phyloP scores from a whole-genome alignment of 805 yeast genomes.

The Starmerella apicola region DNA sequence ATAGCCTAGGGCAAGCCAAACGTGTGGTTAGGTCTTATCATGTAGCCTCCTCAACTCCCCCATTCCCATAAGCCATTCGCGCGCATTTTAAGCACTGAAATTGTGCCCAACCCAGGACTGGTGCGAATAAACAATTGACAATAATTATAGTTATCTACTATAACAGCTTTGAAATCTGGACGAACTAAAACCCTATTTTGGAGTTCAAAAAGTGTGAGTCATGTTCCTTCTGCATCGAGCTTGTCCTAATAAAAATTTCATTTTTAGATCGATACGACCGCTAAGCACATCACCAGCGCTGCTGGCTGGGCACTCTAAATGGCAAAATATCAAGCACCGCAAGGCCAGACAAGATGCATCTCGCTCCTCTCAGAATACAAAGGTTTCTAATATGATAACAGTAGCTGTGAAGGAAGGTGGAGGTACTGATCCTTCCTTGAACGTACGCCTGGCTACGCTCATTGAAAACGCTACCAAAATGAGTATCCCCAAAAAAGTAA shows the following conservation, averaged over 20 bases:
- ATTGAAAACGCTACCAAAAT: slow-evolving; percentile 65
- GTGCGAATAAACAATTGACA: too few relatives aligned
- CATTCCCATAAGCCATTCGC: not conserved
- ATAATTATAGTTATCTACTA: too few relatives aligned
- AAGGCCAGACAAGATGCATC: slow-evolving; percentile 85
- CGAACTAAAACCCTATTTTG: too few relatives aligned
- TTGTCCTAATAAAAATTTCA: too few relatives aligned
- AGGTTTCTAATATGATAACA: slow-evolving; percentile 60
- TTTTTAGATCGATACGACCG: not conserved
- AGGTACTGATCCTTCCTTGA: slow-evolving; percentile 53
- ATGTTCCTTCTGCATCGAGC: too few relatives aligned
- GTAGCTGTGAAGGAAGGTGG: slow-evolving; percentile 57
- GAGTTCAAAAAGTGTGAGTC: too few relatives aligned
- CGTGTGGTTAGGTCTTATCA: not conserved
- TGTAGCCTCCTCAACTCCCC: not conserved
- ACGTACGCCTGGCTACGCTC: slow-evolving; percentile 51
- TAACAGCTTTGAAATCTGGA: too few relatives aligned
- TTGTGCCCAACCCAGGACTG: too few relatives aligned
- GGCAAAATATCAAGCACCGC: slow-evolving; percentile 91
- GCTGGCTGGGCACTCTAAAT: slow-evolving; percentile 79
- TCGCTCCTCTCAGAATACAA: slow-evolving; percentile 54
- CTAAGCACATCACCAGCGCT: not conserved
- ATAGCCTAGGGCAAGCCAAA: not conserved
- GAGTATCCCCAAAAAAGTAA: slow-evolving; percentile 70
- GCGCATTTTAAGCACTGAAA: too few relatives aligned